Percentiles rank a stretch among this genome's conserved stretches.
Conservation (phyloP, 116 monocot species). For the Zostera marina region DNA sequence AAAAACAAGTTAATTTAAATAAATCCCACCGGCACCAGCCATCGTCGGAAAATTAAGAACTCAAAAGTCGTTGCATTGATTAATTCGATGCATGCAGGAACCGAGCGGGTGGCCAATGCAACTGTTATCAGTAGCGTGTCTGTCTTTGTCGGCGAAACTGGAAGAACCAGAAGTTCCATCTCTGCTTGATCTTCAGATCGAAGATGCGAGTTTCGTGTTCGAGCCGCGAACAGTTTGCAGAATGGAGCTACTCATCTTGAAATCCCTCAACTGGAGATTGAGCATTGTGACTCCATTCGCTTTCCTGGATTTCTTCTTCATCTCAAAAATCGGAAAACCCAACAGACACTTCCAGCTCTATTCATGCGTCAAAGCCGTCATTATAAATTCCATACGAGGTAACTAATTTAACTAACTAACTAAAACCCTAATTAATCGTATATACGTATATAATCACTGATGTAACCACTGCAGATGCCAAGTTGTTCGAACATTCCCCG, state of each 20-base stretch:
- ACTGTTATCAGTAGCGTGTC: slow-evolving; percentile 65
- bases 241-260: slow-evolving; percentile 56
- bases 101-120: slow-evolving; percentile 56
- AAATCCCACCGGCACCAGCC: too few relatives aligned
- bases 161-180: slow-evolving; percentile 62
- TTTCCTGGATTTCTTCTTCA: slow-evolving; percentile 54
- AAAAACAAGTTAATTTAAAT: too few relatives aligned
- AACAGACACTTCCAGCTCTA: slow-evolving; percentile 11
- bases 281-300: slow-evolving; percentile 52
- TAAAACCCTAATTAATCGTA: not conserved
- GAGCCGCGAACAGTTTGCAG: slow-evolving; percentile 32
- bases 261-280: slow-evolving; percentile 50
- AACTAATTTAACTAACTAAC: not conserved
- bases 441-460: not conserved
- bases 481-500: slow-evolving; percentile 46
- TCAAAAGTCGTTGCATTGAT: too few relatives aligned
- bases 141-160: slow-evolving; percentile 77
- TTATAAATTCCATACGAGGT: slow-evolving; percentile 37
- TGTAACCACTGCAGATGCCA: slow-evolving; percentile 16
- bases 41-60: too few relatives aligned
- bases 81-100: too few relatives aligned
- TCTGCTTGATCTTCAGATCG: slow-evolving; percentile 62
- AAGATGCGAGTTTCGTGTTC: slow-evolving; percentile 35
- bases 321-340: slow-evolving; percentile 28
- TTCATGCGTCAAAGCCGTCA: slow-evolving; percentile 29